Evolutionary conservation across 2,329 filamentous ascomycete genomes (phyloP), one percentile per base, ranked within the genome.

Genomic region (Keithomyces neogunnii): DNA sequence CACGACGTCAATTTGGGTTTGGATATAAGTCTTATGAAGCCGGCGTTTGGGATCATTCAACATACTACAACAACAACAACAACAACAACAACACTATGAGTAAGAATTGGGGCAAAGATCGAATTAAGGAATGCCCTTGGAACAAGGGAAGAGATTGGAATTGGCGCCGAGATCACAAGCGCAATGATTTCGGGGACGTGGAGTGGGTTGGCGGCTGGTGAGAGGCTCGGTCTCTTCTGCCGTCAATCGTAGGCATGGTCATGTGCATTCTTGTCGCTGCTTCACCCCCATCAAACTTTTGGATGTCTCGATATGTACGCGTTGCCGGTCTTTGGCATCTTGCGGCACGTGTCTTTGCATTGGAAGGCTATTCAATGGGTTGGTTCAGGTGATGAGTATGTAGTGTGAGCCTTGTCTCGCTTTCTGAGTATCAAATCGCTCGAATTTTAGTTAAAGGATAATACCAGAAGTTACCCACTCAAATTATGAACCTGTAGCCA

Each of bases 171-270:
- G 83, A 86, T 43, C 31, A 53, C 56, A 74, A 72, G 63, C 78
- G 78, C 60, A 69, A 76, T 64, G 85, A 86, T 72, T 80, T 88
- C 68, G 85, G 84, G 65, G 87, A 92, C 65, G 73, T 91, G 75
- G 90, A 95, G 82, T 95, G 92, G 85, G 89, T 96, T 83, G 90
- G 90, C 76, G 89, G 88, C 73, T 95, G 88, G 83, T 84, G 88
- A 69, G 57, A 83, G 84, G 69, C 69, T 63, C 67, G 70, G 57
- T 73, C 68, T 59, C 60, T 69, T 58, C 52, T 55, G 58, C 67
- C 66, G 74, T 68, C 81, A 81, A 78, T 83, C 82, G 80, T 84
- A 73, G 78, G 79, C 80, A 69, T 65, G 72, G 70, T 69, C 64
- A 62, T 57, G 48, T 51, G 53, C 31, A 31, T 45, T 45, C 11